Conservation (phyloP, 2,329 filamentous ascomycete species). For the Exophiala alcalophila region DNA sequence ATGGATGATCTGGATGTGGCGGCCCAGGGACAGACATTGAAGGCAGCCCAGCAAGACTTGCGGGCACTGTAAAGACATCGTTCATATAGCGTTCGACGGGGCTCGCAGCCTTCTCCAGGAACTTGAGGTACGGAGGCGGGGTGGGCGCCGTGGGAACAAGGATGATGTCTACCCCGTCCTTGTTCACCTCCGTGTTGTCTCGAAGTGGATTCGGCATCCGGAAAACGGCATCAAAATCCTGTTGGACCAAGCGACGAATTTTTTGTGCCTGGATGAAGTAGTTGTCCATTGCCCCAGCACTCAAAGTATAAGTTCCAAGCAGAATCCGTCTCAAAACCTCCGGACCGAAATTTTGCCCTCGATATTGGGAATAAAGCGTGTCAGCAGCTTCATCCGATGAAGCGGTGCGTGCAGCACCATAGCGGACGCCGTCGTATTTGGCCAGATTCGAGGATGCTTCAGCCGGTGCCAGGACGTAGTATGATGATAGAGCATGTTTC, state of each 20-base stretch:
- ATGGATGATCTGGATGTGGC: slow-evolving; percentile 21
- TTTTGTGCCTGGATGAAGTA: slow-evolving; percentile 95
- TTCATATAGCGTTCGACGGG: slow-evolving; percentile 80
- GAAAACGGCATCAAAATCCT: slow-evolving; percentile 83
- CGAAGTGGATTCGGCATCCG: slow-evolving; percentile 63
- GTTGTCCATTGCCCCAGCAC: slow-evolving; percentile 87
- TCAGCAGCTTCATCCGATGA: slow-evolving; percentile 54
- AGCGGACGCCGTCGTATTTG: slow-evolving; percentile 96
- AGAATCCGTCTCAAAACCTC: slow-evolving; percentile 87
- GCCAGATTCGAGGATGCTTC: slow-evolving; percentile 95
- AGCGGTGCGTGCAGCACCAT: slow-evolving; percentile 60
- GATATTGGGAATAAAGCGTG: slow-evolving; percentile 72
- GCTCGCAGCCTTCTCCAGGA: slow-evolving; percentile 46
- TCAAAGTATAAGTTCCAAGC: slow-evolving; percentile 84
- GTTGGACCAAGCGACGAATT: slow-evolving; percentile 76
- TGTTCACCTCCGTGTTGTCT: slow-evolving; percentile 34
- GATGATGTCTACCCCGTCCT: slow-evolving; percentile 74
- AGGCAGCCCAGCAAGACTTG: slow-evolving; percentile 85
- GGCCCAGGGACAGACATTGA: slow-evolving; percentile 76
- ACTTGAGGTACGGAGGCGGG: slow-evolving; percentile 62
- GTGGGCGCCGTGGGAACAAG: slow-evolving; percentile 84
- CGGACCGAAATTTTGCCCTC: slow-evolving; percentile 71
- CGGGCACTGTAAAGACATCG: slow-evolving; percentile 93
- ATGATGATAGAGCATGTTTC: slow-evolving; percentile 80
- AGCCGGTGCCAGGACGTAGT: slow-evolving; percentile 92